A percentile compares a stretch with the other conserved stretches of the same genome.
These are phyloP conservation scores for Spergularia marina DNA, from an alignment of 148 eudicot genomes.

Conservation along the genomic window DNA sequence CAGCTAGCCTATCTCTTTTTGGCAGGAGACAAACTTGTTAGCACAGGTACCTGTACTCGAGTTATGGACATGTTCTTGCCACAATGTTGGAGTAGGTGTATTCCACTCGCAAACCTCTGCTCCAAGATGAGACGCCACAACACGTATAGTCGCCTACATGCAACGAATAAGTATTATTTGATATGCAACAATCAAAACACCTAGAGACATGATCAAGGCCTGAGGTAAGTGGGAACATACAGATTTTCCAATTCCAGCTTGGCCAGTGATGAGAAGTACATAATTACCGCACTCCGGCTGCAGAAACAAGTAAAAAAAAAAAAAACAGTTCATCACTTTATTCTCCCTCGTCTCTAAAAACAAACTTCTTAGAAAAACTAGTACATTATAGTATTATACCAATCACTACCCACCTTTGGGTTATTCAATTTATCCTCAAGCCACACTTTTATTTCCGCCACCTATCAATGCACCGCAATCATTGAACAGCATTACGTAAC, in stretches of 20 bases:
- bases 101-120: slow-evolving; percentile 80
- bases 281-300: slow-evolving; percentile 42
- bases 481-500: not conserved
- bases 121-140: slow-evolving; percentile 71
- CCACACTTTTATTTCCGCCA: slow-evolving; percentile 86
- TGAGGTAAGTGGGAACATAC: slow-evolving; percentile 42
- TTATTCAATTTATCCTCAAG: slow-evolving; percentile 55
- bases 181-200: not conserved
- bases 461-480: slow-evolving; percentile 42
- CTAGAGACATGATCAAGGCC: not conserved
- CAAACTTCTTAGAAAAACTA: not conserved
- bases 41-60: slow-evolving; percentile 51
- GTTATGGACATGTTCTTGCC: slow-evolving; percentile 90
- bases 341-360: not conserved
- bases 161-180: not conserved
- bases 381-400: not conserved
- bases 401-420: slow-evolving; percentile 43
- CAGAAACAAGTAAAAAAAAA: slow-evolving; percentile 21
- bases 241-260: slow-evolving; percentile 95
- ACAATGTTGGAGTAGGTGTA: slow-evolving; percentile 90
- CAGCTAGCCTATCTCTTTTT: not conserved
- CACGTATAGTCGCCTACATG: slow-evolving; percentile 69
- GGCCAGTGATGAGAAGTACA: slow-evolving; percentile 79
- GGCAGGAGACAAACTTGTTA: not conserved
- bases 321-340: not conserved